phyloP scores from a whole-genome alignment of 805 yeast species.

The Saccharomyces eubayanus region DNA sequence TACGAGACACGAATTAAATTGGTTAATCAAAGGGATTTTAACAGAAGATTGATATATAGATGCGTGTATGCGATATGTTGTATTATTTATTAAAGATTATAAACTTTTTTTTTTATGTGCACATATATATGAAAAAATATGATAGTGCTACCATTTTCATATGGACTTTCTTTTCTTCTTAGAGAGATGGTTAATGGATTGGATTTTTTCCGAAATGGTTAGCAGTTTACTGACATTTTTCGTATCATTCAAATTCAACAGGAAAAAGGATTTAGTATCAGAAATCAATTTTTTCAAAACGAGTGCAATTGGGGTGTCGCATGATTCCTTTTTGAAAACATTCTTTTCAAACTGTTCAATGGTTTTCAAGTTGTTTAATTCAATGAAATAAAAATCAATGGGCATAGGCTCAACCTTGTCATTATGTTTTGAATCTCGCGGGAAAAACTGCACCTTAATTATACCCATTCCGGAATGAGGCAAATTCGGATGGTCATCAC shows the following conservation, averaged over 20 bases:
- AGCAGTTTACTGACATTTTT: conserved; percentile 13
- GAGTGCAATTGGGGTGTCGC: conserved; percentile 19
- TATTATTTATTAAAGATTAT: background rate
- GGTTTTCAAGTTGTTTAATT: conserved; percentile 16
- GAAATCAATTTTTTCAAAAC: conserved; percentile 24
- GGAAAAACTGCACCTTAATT: conserved; percentile 15
- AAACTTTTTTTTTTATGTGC: background rate
- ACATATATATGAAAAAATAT: background rate
- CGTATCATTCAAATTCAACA: conserved; percentile 24
- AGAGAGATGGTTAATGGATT: conserved; percentile 9
- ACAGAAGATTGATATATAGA: conserved; percentile 21
- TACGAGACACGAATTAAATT: conserved; percentile 57
- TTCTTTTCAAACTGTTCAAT: conserved; percentile 8
- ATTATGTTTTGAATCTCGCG: background rate
- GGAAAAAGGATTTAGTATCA: conserved; percentile 32
- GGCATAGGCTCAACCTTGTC: conserved; percentile 1
- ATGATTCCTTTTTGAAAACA: conserved; percentile 4
- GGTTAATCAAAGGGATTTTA: conserved; percentile 64
- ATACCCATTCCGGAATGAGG: conserved; percentile 13
- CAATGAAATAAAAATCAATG: conserved; percentile 21
- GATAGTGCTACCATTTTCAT: background rate
- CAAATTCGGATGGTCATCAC: background rate
- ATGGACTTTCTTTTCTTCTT: conserved; percentile 4
- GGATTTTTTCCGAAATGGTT: conserved; percentile 12
- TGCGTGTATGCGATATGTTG: background rate